Evolutionary conservation across 441 rosid genomes (phyloP).

Genomic region (Theobroma grandiflorum): DNA sequence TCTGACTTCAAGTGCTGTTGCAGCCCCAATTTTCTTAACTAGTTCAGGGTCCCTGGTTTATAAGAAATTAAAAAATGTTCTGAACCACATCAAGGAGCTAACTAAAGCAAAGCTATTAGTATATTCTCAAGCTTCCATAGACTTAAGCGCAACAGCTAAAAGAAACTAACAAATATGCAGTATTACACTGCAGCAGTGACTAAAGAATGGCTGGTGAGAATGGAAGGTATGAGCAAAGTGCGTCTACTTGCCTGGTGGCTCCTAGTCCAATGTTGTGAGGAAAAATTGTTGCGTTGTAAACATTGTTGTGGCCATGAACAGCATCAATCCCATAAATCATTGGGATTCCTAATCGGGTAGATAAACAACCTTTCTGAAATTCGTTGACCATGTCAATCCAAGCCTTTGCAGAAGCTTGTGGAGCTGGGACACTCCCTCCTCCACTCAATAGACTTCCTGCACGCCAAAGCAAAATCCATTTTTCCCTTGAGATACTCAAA

Average conservation of each 20-base stretch:
- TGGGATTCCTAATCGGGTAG: slow-evolving; percentile 82
- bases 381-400: slow-evolving; percentile 80
- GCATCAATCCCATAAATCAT: slow-evolving; percentile 89
- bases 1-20: slow-evolving; percentile 75
- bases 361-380: slow-evolving; percentile 66
- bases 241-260: slow-evolving; percentile 67
- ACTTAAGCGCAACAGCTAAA: neutral
- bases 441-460: slow-evolving; percentile 72
- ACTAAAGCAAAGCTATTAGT: neutral
- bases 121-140: neutral
- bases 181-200: neutral
- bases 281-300: slow-evolving; percentile 79
- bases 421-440: slow-evolving; percentile 74
- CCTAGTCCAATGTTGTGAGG: slow-evolving; percentile 93
- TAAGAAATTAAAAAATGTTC: neutral
- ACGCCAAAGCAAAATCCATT: neutral
- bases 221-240: neutral
- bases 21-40: slow-evolving; percentile 68
- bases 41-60: slow-evolving; percentile 60
- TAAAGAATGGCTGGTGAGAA: neutral
- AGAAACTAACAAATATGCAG: neutral
- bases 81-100: neutral
- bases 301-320: slow-evolving; percentile 85
- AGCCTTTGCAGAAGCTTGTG: slow-evolving; percentile 57
- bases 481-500: neutral